These are phyloP conservation scores for Cryptococcus jaspeensis DNA, from an alignment of 1,284 basidiomycete genomes.

Conservation along the genomic window DNA sequence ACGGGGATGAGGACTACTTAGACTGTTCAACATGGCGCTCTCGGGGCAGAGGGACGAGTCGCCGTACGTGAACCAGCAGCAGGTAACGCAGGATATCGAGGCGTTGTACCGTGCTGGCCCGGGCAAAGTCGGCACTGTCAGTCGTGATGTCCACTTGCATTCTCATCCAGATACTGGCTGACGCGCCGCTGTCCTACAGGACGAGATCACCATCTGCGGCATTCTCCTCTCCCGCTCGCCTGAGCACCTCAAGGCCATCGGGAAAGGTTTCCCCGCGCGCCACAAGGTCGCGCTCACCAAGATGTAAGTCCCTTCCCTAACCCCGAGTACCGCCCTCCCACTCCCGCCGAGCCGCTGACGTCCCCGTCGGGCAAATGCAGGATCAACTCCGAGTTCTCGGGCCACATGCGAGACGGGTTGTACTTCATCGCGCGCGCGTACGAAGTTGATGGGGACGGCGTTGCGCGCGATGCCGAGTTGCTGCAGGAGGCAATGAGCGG, in stretches of 20 bases:
- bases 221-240: slow-evolving; percentile 49
- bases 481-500: slow-evolving; percentile 48
- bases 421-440: slow-evolving; percentile 42
- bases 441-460: slow-evolving; percentile 48
- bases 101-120: slow-evolving; percentile 47
- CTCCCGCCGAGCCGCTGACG: no score
- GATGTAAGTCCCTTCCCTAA: slow-evolving; percentile 30
- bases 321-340: not conserved
- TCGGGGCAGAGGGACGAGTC: slow-evolving; percentile 48
- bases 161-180: no score
- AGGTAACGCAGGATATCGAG: slow-evolving; percentile 49
- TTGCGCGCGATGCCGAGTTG: slow-evolving; percentile 44
- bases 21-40: slow-evolving; percentile 52
- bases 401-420: slow-evolving; percentile 50
- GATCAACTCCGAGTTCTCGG: slow-evolving; percentile 50
- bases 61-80: slow-evolving; percentile 45
- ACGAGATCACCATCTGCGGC: slow-evolving; percentile 52
- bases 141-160: slow-evolving; percentile 12
- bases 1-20: not conserved
- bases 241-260: slow-evolving; percentile 47
- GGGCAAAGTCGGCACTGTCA: slow-evolving; percentile 50
- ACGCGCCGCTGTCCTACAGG: slow-evolving; percentile 32
- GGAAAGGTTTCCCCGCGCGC: slow-evolving; percentile 42
- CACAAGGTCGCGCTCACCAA: slow-evolving; percentile 37
- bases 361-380: no score